Conservation (phyloP, 2,329 filamentous ascomycete genomes). For the Phialophora expanda region DNA sequence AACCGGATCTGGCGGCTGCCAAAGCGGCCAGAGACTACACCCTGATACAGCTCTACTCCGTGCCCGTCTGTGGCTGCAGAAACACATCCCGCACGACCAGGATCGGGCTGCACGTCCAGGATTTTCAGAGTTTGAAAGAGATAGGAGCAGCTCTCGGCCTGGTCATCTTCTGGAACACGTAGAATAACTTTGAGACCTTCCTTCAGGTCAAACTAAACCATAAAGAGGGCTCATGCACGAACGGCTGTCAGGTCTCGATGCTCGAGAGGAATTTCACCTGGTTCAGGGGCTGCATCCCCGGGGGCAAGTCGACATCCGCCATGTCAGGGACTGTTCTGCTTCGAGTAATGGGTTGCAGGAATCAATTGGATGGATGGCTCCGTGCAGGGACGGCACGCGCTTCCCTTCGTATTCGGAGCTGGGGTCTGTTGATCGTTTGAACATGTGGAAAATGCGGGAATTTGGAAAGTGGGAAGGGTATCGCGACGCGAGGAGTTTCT, state of each 20-base stretch:
- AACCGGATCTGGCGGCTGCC: neutral
- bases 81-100: neutral
- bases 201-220: neutral
- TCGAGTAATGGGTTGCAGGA: slow-evolving; percentile 19
- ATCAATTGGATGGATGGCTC: slow-evolving; percentile 14
- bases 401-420: neutral
- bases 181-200: neutral
- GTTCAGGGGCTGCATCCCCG: slow-evolving; percentile 19
- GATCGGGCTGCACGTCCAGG: neutral
- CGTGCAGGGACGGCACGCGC: neutral
- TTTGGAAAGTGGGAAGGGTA: neutral
- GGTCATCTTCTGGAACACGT: slow-evolving; percentile 4
- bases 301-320: neutral
- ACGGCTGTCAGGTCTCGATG: neutral
- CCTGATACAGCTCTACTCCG: neutral
- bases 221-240: neutral
- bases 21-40: slow-evolving; percentile 3
- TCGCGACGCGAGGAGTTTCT: slow-evolving; percentile 15
- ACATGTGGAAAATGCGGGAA: slow-evolving; percentile 4
- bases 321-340: slow-evolving; percentile 9
- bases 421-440: slow-evolving; percentile 11
- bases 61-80: slow-evolving; percentile 5
- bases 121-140: neutral
- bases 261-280: neutral
- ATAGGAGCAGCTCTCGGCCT: neutral